Evolutionary conservation across 2,329 filamentous ascomycete genomes (phyloP).

Genomic region (Penicillium decumbens): DNA sequence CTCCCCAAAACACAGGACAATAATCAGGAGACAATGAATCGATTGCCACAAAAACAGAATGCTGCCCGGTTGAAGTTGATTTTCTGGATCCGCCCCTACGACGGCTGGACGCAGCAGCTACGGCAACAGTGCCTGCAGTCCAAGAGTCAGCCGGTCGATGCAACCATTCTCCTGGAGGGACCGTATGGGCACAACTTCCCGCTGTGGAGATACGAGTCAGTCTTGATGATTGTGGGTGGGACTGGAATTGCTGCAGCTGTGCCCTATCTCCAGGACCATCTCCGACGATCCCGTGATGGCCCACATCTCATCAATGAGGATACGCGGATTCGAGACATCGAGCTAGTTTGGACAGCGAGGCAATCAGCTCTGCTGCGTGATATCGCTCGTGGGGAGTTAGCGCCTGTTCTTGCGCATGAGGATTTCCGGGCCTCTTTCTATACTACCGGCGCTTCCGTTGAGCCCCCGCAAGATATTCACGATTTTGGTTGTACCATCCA

Average conservation of each 20-base stretch:
- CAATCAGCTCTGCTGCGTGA: conserved; percentile 31
- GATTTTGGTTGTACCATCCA: conserved; percentile 23
- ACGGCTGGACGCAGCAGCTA: conserved; percentile 50
- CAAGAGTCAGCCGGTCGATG: conserved; percentile 21
- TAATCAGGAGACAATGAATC: neutral
- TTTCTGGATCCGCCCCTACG: conserved; percentile 50
- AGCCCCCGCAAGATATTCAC: neutral
- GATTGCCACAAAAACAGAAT: neutral
- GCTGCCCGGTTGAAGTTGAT: conserved; percentile 34
- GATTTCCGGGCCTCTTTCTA: conserved; percentile 34
- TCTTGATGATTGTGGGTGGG: conserved; percentile 46
- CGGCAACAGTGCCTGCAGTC: conserved; percentile 33
- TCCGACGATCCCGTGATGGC: conserved; percentile 15
- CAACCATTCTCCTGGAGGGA: conserved; percentile 47
- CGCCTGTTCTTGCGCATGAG: conserved; percentile 21
- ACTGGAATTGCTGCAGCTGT: conserved; percentile 42
- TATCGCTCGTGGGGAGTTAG: conserved; percentile 27
- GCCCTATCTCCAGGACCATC: conserved; percentile 40
- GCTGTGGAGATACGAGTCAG: conserved; percentile 47
- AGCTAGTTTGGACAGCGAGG: conserved; percentile 34
- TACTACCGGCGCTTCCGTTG: conserved; percentile 17
- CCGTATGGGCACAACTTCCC: conserved; percentile 47
- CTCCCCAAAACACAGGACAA: conserved; percentile 15
- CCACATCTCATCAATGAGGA: conserved; percentile 4
- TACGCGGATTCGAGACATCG: conserved; percentile 26